Evolutionary conservation across 192 early-diverging fungal genomes (phyloP), one percentile per base, ranked within the genome.

Genomic region (Backusella macrospora): DNA sequence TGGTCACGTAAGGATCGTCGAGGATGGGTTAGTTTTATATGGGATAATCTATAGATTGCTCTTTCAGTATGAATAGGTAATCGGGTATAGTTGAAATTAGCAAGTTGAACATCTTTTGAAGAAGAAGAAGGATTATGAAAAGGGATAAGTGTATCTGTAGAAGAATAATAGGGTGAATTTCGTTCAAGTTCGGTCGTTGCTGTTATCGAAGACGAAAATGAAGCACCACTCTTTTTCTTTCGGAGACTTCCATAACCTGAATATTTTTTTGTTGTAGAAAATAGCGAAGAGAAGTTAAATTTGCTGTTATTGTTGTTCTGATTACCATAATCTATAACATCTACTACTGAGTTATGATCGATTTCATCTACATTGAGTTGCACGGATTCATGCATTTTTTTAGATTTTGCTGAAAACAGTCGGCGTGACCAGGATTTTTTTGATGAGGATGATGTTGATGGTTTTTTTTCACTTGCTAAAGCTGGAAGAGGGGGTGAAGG

Each of bases 1-100:
- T 93, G 92, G 46, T 93, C 88, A 55, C 89, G 78, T 26, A 93
- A 73, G 18, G 92, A 90, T 2, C 91, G 88, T 14, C 90, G 82
- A 29, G 91, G 90, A 68, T 93, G 92, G 7, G 91, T 87, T 49
- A 93, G 75, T 76, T 93, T 93, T n/a, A 89, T 86, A 48, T 91
- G 90, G 1, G 90, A 90, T 16, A 92, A 71, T 16, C 92, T 89
- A 76, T 92, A 93, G 9, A 93, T 90, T 8, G 92, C 91, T 29
- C 92, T 88, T 76, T 93, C 92, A 48, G 91, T 89, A 55, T 92
- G 90, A 29, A 93, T 90, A 0, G 92, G 92, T 9, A 75, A 42
- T 18, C 73, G 47, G 29, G 37, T 69, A 65, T 73, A 63, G 44
- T 72, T 49, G 29, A 40, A 62, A 7, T 42, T 38, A 29, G 34